Evolutionary conservation across 208 protist species (phyloP).

Genomic region (Tritrichomonas musculus): DNA sequence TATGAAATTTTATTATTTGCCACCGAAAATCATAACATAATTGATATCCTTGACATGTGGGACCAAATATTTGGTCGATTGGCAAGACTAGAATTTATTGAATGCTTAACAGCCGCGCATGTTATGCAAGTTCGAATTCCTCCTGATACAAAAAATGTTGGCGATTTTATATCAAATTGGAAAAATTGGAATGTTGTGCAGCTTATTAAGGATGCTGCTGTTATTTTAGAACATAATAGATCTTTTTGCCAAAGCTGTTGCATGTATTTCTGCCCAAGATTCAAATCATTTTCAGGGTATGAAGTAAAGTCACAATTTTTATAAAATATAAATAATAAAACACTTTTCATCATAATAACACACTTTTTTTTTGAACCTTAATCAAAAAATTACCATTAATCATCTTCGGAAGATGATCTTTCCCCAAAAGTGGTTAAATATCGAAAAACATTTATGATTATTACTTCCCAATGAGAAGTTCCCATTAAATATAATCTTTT

Average conservation of each 20-base stretch:
- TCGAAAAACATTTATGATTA: too few species aligned
- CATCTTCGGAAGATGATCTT: too few species aligned
- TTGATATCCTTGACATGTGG: background rate
- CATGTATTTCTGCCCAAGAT: background rate
- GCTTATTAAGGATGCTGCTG: background rate
- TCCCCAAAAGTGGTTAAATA: too few species aligned
- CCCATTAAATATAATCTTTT: too few species aligned
- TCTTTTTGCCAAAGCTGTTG: background rate
- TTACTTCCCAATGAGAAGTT: too few species aligned
- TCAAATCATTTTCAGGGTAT: background rate
- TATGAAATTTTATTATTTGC: background rate
- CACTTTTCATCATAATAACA: too few species aligned
- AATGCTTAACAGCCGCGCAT: background rate
- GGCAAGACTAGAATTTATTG: background rate
- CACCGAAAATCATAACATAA: background rate
- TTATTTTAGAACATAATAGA: background rate
- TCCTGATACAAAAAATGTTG: background rate
- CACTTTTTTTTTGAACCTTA: too few species aligned
- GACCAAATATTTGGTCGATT: slow-evolving; percentile 7
- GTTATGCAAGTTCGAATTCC: background rate
- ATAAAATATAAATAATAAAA: too few species aligned
- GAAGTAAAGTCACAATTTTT: background rate
- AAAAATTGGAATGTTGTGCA: background rate
- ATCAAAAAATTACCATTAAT: too few species aligned
- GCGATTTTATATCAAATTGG: background rate